Conservation (phyloP, 768 basidiomycete species). For the Tulasnella sp. region DNA sequence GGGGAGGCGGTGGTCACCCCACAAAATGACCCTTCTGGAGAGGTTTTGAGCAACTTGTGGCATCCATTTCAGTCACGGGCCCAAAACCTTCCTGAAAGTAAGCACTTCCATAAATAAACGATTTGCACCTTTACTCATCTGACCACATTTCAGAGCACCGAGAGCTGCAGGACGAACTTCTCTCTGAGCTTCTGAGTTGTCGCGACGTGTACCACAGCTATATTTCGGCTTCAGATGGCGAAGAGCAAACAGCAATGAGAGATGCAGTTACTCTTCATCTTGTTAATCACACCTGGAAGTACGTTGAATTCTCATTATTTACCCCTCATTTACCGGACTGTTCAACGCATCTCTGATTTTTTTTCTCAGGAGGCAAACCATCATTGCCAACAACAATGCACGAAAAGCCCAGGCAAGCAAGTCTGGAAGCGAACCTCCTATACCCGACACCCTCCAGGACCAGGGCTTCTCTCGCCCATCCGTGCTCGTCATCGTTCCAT, state of each 20-base stretch:
- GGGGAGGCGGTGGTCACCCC: constrained; percentile 7
- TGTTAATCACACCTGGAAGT: constrained; percentile 91
- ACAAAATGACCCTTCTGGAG: constrained; percentile 48
- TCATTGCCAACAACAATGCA: constrained; percentile 88
- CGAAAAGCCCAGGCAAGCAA: constrained; percentile 47
- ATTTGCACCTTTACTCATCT: not conserved
- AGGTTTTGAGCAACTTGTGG: constrained; percentile 61
- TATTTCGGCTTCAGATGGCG: constrained; percentile 70
- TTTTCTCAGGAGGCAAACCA: constrained; percentile 51
- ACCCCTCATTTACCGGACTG: not conserved
- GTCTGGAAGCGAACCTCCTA: constrained; percentile 51
- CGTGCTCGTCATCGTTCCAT: constrained; percentile 87
- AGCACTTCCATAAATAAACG: not conserved
- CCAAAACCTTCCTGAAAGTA: constrained; percentile 35
- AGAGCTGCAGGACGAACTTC: constrained; percentile 65
- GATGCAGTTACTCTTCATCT: constrained; percentile 78
- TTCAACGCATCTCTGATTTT: not conserved
- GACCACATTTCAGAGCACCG: constrained; percentile 49
- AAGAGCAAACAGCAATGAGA: constrained; percentile 60
- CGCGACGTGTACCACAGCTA: constrained; percentile 58
- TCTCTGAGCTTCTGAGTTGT: constrained; percentile 41
- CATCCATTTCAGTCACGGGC: constrained; percentile 62
- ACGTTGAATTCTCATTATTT: constrained; percentile 37
- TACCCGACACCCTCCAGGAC: constrained; percentile 74
- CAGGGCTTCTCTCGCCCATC: constrained; percentile 98